These are phyloP conservation scores for Clarireedia paspali DNA, from an alignment of 2,329 filamentous ascomycete genomes.

Conservation along the genomic window DNA sequence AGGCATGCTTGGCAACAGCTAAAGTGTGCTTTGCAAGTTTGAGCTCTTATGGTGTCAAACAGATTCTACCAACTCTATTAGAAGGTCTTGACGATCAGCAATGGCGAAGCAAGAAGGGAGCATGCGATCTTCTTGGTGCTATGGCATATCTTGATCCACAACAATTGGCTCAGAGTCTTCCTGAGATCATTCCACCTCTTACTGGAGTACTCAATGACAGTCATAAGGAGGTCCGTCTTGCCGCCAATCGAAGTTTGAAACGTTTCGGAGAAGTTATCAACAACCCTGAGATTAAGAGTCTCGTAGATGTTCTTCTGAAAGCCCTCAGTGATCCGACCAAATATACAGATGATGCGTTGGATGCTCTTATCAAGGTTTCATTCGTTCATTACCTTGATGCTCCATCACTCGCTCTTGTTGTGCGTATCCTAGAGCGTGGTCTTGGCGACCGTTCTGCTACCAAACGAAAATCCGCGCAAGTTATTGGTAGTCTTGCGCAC, in stretches of 20 bases:
- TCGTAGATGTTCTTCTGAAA: constrained; percentile 88
- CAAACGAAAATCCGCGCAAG: constrained; percentile 92
- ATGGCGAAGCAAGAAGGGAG: constrained; percentile 98
- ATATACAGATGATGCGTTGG: constrained; percentile 89
- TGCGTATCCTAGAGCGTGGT: constrained; percentile 89
- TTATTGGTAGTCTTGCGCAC: constrained; percentile 95
- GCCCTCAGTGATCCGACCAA: constrained; percentile 96
- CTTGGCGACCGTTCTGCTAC: constrained; percentile 86
- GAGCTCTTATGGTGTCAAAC: constrained; percentile 92
- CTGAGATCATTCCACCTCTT: constrained; percentile 92
- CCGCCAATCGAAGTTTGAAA: constrained; percentile 92
- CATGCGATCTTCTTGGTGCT: constrained; percentile 89
- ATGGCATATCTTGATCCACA: constrained; percentile 98
- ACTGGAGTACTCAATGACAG: constrained; percentile 94
- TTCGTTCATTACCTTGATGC: constrained; percentile 98
- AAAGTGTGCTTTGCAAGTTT: constrained; percentile 91
- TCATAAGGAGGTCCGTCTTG: constrained; percentile 90
- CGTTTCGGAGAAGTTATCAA: constrained; percentile 97
- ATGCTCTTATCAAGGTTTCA: constrained; percentile 93
- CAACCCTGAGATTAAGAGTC: constrained; percentile 91
- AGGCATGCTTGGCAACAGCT: constrained; percentile 84
- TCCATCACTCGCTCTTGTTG: constrained; percentile 88
- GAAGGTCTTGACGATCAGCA: constrained; percentile 90
- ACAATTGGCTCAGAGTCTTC: constrained; percentile 83
- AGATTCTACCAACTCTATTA: constrained; percentile 84